A percentile compares a stretch with the other conserved stretches of the same genome.
phyloP scores from a whole-genome alignment of 2,329 filamentous ascomycete species.

The Fusarium albosuccineum region DNA sequence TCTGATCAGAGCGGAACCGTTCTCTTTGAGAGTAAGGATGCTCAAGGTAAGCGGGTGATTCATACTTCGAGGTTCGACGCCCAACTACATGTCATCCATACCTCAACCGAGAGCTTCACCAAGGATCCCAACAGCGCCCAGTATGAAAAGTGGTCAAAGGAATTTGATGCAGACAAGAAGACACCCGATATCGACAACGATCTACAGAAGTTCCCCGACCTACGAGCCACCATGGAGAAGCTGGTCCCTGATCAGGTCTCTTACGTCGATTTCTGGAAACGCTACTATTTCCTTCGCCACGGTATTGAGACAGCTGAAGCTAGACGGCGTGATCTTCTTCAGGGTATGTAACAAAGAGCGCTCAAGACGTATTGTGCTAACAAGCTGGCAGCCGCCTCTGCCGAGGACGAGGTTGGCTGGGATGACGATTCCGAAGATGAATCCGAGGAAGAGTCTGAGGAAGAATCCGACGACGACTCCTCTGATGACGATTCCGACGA shows the following conservation, averaged over 20 bases:
- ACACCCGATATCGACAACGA: slow-evolving; percentile 86
- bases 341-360: slow-evolving; percentile 71
- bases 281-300: slow-evolving; percentile 95
- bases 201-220: slow-evolving; percentile 86
- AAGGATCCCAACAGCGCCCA: slow-evolving; percentile 83
- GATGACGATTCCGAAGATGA: slow-evolving; percentile 75
- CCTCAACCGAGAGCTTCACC: slow-evolving; percentile 82
- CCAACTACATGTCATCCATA: slow-evolving; percentile 95
- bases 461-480: slow-evolving; percentile 27
- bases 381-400: slow-evolving; percentile 67
- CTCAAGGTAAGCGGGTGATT: slow-evolving; percentile 90
- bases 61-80: slow-evolving; percentile 96
- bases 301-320: slow-evolving; percentile 95
- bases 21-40: slow-evolving; percentile 94
- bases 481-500: slow-evolving; percentile 46
- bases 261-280: slow-evolving; percentile 90
- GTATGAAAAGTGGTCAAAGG: slow-evolving; percentile 78
- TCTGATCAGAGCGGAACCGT: slow-evolving; percentile 70
- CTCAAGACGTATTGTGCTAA: slow-evolving; percentile 25
- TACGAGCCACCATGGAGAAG: slow-evolving; percentile 92
- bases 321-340: slow-evolving; percentile 87
- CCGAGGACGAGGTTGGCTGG: slow-evolving; percentile 79
- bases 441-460: slow-evolving; percentile 1
- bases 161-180: slow-evolving; percentile 85
- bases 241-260: slow-evolving; percentile 93